phyloP scores from a whole-genome alignment of 164 flowering plant genomes.

The Berberis vulgaris region DNA sequence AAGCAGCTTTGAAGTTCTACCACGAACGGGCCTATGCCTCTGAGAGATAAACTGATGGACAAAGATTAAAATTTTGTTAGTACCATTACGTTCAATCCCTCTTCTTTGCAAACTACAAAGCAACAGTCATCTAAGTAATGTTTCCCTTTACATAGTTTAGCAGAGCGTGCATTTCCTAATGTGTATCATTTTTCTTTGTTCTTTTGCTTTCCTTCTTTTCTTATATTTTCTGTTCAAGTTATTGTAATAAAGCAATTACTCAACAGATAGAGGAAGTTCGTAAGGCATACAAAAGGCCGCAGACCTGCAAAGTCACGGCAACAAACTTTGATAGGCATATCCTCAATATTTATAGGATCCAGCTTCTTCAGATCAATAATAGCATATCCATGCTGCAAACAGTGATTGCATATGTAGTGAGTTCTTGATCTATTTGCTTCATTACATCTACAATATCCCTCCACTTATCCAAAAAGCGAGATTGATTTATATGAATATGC shows the following conservation, averaged over 20 bases:
- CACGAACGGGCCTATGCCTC: slow-evolving; percentile 74
- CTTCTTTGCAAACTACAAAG: too few species aligned
- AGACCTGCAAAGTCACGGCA: slow-evolving; percentile 65
- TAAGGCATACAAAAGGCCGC: not conserved
- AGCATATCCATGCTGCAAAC: slow-evolving; percentile 78
- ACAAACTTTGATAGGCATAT: slow-evolving; percentile 58
- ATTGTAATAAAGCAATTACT: not conserved
- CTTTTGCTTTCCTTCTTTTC: too few species aligned
- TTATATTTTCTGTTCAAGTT: too few species aligned
- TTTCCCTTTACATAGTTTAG: too few species aligned
- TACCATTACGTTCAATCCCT: not conserved
- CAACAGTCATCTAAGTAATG: too few species aligned
- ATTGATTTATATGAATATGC: too few species aligned
- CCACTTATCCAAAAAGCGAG: too few species aligned
- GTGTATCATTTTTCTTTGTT: too few species aligned
- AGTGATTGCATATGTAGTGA: not conserved
- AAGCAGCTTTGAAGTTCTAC: slow-evolving; percentile 53
- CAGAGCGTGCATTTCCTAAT: too few species aligned
- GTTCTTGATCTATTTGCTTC: not conserved
- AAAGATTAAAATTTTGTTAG: slow-evolving; percentile 9
- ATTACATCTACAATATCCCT: not conserved
- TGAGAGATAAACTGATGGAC: slow-evolving; percentile 70
- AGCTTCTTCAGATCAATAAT: slow-evolving; percentile 55
- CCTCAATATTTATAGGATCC: slow-evolving; percentile 42
- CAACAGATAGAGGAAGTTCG: not conserved